These are phyloP conservation scores for Triticum turgidum DNA, from an alignment of 176 grass and related monocot species.

Conservation along the genomic window DNA sequence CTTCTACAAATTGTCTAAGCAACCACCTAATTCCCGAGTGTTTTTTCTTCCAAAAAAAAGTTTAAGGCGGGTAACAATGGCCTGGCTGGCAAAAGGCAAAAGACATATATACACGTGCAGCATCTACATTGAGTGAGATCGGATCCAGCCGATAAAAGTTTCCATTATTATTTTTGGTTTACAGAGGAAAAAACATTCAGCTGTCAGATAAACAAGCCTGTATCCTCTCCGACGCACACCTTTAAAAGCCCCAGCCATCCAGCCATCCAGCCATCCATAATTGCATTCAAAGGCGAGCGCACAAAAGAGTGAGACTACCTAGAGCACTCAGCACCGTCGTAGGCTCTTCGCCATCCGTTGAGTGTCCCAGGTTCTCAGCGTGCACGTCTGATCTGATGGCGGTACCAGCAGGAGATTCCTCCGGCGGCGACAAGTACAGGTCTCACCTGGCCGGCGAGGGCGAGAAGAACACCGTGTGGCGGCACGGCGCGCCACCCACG, in stretches of 20 bases:
- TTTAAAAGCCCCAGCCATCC: background rate
- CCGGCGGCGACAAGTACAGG: constrained; percentile 67
- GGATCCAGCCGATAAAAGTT: background rate
- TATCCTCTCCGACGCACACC: background rate
- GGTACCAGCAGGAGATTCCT: background rate
- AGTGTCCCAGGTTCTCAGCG: background rate
- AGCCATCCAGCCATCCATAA: background rate
- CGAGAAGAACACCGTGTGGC: constrained; percentile 76
- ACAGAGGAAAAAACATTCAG: background rate
- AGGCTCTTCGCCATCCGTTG: background rate
- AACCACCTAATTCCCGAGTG: too few relatives aligned
- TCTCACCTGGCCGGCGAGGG: constrained; percentile 63
- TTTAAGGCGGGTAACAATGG: background rate
- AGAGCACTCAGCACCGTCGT: background rate
- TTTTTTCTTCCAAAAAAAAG: background rate
- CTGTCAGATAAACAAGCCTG: background rate
- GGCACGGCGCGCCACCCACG: constrained; percentile 68
- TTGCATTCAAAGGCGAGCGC: background rate
- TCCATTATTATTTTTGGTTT: background rate
- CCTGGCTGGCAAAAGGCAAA: background rate
- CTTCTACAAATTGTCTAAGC: too few relatives aligned
- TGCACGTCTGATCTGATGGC: constrained; percentile 33
- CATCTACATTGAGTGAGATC: background rate
- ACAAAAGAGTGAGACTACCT: background rate
- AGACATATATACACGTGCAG: background rate